A percentile compares a stretch with the other conserved stretches of the same genome.
These are phyloP conservation scores for Psophocarpus tetragonolobus DNA, from an alignment of 306 rosid genomes.

Conservation along the genomic window DNA sequence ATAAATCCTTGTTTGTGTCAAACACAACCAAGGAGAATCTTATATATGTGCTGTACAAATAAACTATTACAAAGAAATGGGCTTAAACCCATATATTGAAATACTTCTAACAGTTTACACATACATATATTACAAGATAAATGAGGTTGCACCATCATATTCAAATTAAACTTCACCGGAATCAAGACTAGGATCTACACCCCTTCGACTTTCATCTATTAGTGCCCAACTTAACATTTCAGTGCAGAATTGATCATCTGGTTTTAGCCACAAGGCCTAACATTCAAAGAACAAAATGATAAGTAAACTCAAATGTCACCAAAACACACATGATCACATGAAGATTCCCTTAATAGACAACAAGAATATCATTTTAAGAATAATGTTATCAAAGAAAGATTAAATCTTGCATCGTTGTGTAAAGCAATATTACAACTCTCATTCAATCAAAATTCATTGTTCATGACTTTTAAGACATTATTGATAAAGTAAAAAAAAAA, in stretches of 20 bases:
- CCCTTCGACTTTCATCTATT: constrained; percentile 65
- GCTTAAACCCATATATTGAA: too few species aligned
- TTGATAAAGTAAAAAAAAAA: too few species aligned
- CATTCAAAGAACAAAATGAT: constrained; percentile 30
- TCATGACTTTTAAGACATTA: too few species aligned
- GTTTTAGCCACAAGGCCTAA: constrained; percentile 86
- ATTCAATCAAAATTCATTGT: too few species aligned
- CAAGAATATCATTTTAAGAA: background rate
- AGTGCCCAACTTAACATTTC: constrained; percentile 88
- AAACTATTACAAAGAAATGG: too few species aligned
- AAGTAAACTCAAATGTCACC: constrained; percentile 29
- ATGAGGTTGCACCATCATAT: constrained; percentile 28
- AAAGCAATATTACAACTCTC: too few species aligned
- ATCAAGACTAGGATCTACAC: constrained; percentile 44
- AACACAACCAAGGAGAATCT: too few species aligned
- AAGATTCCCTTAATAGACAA: background rate
- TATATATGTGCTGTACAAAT: too few species aligned
- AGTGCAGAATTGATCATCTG: constrained; percentile 91
- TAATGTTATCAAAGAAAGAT: too few species aligned
- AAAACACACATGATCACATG: background rate
- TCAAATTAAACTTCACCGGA: constrained; percentile 31
- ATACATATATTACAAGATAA: constrained; percentile 25
- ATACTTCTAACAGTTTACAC: too few species aligned
- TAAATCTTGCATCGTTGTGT: too few species aligned
- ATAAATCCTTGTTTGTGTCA: too few species aligned